phyloP scores from a whole-genome alignment of 2,329 filamentous ascomycete genomes.

The Colletotrichum horii region DNA sequence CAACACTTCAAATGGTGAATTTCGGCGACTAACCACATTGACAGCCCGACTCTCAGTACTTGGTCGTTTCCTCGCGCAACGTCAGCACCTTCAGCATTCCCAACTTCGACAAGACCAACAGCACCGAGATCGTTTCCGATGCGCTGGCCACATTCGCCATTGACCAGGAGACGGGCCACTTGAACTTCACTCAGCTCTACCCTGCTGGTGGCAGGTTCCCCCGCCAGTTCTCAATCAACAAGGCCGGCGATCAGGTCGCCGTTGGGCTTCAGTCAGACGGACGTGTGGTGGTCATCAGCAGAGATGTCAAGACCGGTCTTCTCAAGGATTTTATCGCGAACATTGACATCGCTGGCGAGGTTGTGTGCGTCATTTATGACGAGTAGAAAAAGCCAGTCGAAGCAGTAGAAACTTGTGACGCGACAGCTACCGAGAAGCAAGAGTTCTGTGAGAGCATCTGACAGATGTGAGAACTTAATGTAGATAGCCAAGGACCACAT shows the following conservation, averaged over 20 bases:
- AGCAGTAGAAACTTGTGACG: background rate
- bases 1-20: background rate
- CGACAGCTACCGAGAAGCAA: background rate
- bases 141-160: slow-evolving; percentile 68
- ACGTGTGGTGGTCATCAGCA: slow-evolving; percentile 64
- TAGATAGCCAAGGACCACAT: background rate
- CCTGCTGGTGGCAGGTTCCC: slow-evolving; percentile 69
- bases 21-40: background rate
- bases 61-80: slow-evolving; percentile 72
- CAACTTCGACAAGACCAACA: slow-evolving; percentile 41
- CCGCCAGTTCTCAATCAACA: slow-evolving; percentile 71
- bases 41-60: slow-evolving; percentile 62
- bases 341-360: slow-evolving; percentile 45
- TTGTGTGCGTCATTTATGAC: slow-evolving; percentile 53
- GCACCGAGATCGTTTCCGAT: slow-evolving; percentile 56
- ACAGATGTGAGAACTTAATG: background rate
- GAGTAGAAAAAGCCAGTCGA: slow-evolving; percentile 31
- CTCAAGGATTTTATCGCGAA: slow-evolving; percentile 53
- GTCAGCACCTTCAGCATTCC: slow-evolving; percentile 57
- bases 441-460: background rate
- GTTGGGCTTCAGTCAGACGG: slow-evolving; percentile 69
- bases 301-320: slow-evolving; percentile 63
- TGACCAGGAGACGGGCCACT: slow-evolving; percentile 52
- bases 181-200: slow-evolving; percentile 60
- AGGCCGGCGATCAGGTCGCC: slow-evolving; percentile 65